Base-by-base conservation (phyloP, 2,329 filamentous ascomycete species). In the Curvularia hawaiiensis region DNA sequence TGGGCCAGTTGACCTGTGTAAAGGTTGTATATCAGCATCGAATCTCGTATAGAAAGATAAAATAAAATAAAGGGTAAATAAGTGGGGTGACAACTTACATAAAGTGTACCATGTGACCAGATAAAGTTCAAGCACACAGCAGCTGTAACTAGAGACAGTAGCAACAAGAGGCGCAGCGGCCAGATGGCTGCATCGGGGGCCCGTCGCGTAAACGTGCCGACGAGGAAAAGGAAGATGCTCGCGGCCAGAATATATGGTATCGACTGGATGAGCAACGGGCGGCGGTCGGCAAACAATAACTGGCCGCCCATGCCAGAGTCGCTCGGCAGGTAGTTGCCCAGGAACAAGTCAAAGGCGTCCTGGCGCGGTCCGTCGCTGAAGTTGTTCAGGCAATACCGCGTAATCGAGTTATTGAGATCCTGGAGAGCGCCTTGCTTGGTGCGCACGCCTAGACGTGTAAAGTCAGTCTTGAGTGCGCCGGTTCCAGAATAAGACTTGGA, bases 401-500 rank as follows among this genome's bases (percentile, higher is more conserved):
- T 96, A 63, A 96, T 80, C 40, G 92, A 95, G 64, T 98, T 94
- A 68, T 88, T 91, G 50, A 92, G 82, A 76, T 99, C 95, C 72
- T 95, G 91, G 49, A 97, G 79, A 57, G 90, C 90, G 53, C 95
- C 95, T 9, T 86, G 85, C 72, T 89, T 92, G 30, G 95, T 99
- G 52, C 96, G 87, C 70, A 90, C 88, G 49, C 94, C 96, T 1
- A 92, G 92, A n/a, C 95, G 89, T 2, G 95, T 99, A 69, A 98
- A 92, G 75, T 99, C 96, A 0, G 95, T 99, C 84, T 99, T 99
- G 80, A 99, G 86, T 50, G 95, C 95, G 3, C 95, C 96, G 0
- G 96, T 99, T 54, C 95, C 95, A 1, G 95, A 95, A 77, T 99
- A 99, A 0, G 92, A 89, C 66, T 87, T 89, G 18, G 93, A 96